Conservation (phyloP, 306 rosid species). For the Carpinus fangiana region DNA sequence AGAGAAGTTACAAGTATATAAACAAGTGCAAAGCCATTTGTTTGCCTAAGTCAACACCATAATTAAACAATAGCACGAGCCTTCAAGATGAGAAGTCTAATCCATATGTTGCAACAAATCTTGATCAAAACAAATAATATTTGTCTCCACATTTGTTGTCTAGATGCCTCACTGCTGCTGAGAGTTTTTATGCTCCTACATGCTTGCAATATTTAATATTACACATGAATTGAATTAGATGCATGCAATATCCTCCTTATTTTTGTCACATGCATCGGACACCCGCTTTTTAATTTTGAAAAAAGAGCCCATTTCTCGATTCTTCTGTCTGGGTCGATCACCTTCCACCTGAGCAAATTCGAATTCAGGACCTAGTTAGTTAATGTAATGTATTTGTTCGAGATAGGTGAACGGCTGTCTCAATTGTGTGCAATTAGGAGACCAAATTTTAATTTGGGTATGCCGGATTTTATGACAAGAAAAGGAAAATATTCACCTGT, state of each 20-base stretch:
- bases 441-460: too few relatives aligned
- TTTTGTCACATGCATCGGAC: constrained; percentile 53
- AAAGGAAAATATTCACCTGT: constrained; percentile 37
- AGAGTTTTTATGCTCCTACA: constrained; percentile 16
- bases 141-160: constrained; percentile 25
- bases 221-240: neutral
- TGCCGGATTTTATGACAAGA: too few relatives aligned
- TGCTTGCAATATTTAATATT: too few relatives aligned
- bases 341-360: constrained; percentile 61
- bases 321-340: constrained; percentile 63
- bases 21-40: constrained; percentile 4
- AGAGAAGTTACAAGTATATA: neutral
- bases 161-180: constrained; percentile 21
- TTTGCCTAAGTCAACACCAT: constrained; percentile 26
- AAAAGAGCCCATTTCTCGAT: constrained; percentile 74
- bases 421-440: too few relatives aligned
- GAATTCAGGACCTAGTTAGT: neutral
- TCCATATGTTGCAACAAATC: constrained; percentile 22
- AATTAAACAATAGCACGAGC: constrained; percentile 4
- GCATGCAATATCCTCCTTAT: neutral
- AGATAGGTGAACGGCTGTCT: too few relatives aligned
- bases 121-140: constrained; percentile 18
- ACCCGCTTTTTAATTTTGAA: constrained; percentile 68
- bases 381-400: neutral
- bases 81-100: constrained; percentile 15